A percentile compares a stretch with the other conserved stretches of the same genome.
Evolutionary conservation across 2,329 filamentous ascomycete species (phyloP).

Genomic region (Phaeosphaeria sp.): DNA sequence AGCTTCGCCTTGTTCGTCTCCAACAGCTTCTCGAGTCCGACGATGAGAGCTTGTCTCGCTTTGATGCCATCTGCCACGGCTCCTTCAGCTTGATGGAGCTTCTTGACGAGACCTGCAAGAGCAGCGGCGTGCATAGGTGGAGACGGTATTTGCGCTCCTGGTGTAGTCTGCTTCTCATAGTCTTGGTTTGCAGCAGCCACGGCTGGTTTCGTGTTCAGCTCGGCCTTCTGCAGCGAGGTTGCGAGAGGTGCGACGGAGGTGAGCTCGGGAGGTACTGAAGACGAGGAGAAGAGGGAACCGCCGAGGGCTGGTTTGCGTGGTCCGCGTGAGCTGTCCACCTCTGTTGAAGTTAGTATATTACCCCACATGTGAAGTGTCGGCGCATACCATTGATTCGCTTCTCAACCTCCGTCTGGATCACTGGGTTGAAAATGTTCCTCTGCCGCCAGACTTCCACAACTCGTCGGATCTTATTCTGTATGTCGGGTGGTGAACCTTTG

Average conservation of each 20-base stretch:
- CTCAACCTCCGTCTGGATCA: slow-evolving; percentile 83
- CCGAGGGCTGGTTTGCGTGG: slow-evolving; percentile 65
- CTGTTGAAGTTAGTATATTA: slow-evolving; percentile 37
- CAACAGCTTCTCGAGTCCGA: slow-evolving; percentile 82
- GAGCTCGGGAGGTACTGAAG: slow-evolving; percentile 75
- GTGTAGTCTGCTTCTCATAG: slow-evolving; percentile 82
- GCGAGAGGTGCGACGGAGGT: slow-evolving; percentile 76
- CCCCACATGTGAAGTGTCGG: background rate
- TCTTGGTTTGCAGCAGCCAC: slow-evolving; percentile 77
- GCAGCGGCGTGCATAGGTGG: slow-evolving; percentile 91
- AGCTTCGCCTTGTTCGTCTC: slow-evolving; percentile 75
- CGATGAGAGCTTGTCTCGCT: slow-evolving; percentile 78
- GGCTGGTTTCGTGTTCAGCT: slow-evolving; percentile 70
- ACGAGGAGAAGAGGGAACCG: slow-evolving; percentile 73
- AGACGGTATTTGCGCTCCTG: slow-evolving; percentile 72
- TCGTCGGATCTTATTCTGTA: slow-evolving; percentile 84
- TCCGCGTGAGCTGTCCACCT: slow-evolving; percentile 63
- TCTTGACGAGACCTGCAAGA: slow-evolving; percentile 87
- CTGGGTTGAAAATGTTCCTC: slow-evolving; percentile 79
- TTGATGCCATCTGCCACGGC: slow-evolving; percentile 90
- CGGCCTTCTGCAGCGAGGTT: slow-evolving; percentile 75
- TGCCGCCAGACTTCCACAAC: slow-evolving; percentile 96
- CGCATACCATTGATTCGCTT: slow-evolving; percentile 74
- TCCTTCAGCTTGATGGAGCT: slow-evolving; percentile 84
- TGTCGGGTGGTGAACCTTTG: slow-evolving; percentile 80